phyloP scores from a whole-genome alignment of 139 green algal species.

The Pleodorina starrii region DNA sequence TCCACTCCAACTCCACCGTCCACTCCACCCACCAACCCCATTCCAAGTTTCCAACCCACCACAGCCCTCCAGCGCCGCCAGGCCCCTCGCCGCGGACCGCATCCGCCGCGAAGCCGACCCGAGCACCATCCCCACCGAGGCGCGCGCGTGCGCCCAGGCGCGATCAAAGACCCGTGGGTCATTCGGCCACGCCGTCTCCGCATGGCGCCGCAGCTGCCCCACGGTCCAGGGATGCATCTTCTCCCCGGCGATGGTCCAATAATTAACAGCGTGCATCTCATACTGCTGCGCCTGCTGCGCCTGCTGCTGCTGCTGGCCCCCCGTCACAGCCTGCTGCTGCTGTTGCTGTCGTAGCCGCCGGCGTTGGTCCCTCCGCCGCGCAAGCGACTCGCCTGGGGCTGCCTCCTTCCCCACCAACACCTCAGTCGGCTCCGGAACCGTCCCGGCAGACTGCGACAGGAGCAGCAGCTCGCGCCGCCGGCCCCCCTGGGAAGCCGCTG shows the following conservation, averaged over 20 bases:
- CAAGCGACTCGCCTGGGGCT: neutral
- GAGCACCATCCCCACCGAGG: neutral
- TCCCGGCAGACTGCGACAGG: neutral
- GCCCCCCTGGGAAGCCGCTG: neutral
- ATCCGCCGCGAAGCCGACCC: slow-evolving; percentile 18
- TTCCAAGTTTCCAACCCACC: too few species aligned
- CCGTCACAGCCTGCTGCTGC: slow-evolving; percentile 21
- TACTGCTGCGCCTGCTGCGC: slow-evolving; percentile 26
- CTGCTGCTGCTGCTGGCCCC: slow-evolving; percentile 13
- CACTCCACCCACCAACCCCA: too few species aligned
- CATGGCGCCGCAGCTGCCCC: slow-evolving; percentile 49
- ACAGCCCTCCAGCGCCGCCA: slow-evolving; percentile 33
- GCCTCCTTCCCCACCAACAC: neutral
- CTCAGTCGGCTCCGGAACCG: neutral
- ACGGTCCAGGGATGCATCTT: slow-evolving; percentile 73
- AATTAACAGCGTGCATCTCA: slow-evolving; percentile 75
- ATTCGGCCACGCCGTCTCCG: neutral
- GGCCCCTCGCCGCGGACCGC: neutral
- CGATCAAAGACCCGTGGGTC: slow-evolving; percentile 11
- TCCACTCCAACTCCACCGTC: too few species aligned
- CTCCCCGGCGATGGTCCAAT: slow-evolving; percentile 74
- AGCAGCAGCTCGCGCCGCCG: neutral
- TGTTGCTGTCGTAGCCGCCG: neutral
- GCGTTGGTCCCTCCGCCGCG: too few species aligned
- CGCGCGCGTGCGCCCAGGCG: slow-evolving; percentile 3